A percentile compares a stretch with the other conserved stretches of the same genome.
Conservation (phyloP, 257 asterid genomes). For the Solanum corneliomulleri region DNA sequence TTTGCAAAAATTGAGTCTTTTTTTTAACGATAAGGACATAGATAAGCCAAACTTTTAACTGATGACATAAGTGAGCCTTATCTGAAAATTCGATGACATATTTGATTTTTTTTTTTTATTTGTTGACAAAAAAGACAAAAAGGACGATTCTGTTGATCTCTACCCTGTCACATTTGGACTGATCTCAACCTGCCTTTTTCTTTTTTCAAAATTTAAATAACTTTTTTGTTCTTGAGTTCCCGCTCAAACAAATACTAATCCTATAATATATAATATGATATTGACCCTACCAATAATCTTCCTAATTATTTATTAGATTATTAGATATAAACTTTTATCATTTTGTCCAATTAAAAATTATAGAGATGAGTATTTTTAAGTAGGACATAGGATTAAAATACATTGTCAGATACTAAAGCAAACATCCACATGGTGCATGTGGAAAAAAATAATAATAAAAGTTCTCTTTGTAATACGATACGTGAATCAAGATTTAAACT, state of each 20-base stretch:
- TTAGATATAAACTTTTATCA: neutral
- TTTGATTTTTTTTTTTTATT: too few relatives aligned
- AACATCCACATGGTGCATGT: neutral
- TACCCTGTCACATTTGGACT: too few relatives aligned
- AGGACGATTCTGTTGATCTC: too few relatives aligned
- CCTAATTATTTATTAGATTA: neutral
- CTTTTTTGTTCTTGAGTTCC: too few relatives aligned
- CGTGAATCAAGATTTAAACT: neutral
- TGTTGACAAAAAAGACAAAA: too few relatives aligned
- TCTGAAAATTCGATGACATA: too few relatives aligned
- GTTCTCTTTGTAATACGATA: too few relatives aligned
- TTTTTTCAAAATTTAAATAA: too few relatives aligned
- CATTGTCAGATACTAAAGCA: neutral
- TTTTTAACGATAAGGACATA: too few relatives aligned
- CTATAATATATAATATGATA: neutral
- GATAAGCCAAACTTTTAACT: rapidly evolving
- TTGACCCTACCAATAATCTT: neutral
- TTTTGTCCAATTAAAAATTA: neutral
- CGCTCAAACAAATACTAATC: neutral
- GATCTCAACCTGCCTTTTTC: too few relatives aligned
- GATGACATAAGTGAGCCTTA: too few relatives aligned
- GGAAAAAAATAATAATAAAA: neutral
- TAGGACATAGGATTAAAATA: neutral
- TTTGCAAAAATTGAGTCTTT: too few relatives aligned
- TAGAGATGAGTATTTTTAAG: neutral